Conservation (phyloP, 306 rosid species). For the Leucaena leucocephala region DNA sequence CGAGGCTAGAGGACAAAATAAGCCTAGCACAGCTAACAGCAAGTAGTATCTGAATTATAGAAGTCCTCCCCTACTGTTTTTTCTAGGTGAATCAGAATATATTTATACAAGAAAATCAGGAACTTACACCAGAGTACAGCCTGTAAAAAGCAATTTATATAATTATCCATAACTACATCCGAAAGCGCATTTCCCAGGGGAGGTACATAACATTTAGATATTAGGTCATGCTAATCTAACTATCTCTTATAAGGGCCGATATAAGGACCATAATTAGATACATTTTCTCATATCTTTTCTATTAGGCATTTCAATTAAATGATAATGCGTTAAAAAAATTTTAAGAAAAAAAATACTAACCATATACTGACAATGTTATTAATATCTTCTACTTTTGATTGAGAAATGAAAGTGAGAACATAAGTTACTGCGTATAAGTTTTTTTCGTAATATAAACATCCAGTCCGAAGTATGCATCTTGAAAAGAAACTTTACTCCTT, state of each 20-base stretch:
- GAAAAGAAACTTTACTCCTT: background rate
- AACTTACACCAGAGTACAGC: background rate
- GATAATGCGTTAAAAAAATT: too few species aligned
- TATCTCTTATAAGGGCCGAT: background rate
- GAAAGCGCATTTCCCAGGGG: background rate
- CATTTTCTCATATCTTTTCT: background rate
- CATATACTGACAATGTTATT: background rate
- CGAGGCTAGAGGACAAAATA: background rate
- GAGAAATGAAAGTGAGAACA: background rate
- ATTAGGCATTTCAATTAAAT: too few species aligned
- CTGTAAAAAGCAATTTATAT: background rate
- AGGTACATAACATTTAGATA: background rate
- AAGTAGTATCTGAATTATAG: background rate
- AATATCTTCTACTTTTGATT: background rate
- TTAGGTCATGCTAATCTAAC: background rate
- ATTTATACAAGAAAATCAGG: background rate
- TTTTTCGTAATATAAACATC: background rate
- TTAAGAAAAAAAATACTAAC: too few species aligned
- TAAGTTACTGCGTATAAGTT: too few species aligned
- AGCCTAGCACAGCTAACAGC: background rate
- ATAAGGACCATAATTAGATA: background rate
- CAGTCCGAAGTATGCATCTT: background rate
- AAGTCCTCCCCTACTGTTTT: background rate
- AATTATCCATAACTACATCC: background rate
- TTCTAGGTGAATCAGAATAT: background rate